phyloP scores from a whole-genome alignment of 2,329 filamentous ascomycete genomes.

The Aspergillus ochraceoroseus region DNA sequence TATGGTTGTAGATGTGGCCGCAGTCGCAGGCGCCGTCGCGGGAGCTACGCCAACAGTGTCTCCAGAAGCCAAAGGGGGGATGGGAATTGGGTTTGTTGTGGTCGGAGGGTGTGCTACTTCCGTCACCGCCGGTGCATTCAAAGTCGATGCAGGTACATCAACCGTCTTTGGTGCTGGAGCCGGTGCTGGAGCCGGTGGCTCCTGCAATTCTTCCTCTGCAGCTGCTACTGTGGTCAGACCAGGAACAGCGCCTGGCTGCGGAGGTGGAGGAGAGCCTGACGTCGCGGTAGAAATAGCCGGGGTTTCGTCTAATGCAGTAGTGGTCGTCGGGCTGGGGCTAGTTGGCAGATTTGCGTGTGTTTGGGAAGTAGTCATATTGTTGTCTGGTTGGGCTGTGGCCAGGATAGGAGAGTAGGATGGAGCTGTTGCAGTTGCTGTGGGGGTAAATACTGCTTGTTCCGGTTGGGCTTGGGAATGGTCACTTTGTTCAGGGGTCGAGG shows the following conservation, averaged over 20 bases:
- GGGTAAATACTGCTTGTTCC: constrained; percentile 5
- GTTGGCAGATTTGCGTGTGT: constrained; percentile 14
- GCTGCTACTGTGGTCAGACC: constrained; percentile 9
- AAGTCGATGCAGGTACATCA: no score
- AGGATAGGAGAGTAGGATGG: constrained; percentile 35
- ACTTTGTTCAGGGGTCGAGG: neutral
- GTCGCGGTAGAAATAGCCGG: constrained; percentile 25
- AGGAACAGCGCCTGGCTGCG: constrained; percentile 36
- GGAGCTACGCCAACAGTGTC: no score
- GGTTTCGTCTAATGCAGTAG: constrained; percentile 25
- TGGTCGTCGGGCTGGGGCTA: constrained; percentile 3
- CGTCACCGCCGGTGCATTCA: no score
- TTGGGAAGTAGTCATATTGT: constrained; percentile 12
- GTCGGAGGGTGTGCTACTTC: constrained; percentile 21
- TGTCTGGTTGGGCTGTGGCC: constrained; percentile 20
- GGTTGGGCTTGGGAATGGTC: neutral
- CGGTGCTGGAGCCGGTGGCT: constrained; percentile 8
- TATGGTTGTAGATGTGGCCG: no score
- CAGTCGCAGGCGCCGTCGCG: no score
- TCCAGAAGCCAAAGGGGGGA: no score
- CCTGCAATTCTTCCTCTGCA: constrained; percentile 4
- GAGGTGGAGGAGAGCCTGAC: constrained; percentile 36
- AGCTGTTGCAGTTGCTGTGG: constrained; percentile 24
- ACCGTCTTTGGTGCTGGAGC: constrained; percentile 30
- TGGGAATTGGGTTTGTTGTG: no score